phyloP scores from a whole-genome alignment of 108 stramenopile genomes.

The Cyclotella cryptica region DNA sequence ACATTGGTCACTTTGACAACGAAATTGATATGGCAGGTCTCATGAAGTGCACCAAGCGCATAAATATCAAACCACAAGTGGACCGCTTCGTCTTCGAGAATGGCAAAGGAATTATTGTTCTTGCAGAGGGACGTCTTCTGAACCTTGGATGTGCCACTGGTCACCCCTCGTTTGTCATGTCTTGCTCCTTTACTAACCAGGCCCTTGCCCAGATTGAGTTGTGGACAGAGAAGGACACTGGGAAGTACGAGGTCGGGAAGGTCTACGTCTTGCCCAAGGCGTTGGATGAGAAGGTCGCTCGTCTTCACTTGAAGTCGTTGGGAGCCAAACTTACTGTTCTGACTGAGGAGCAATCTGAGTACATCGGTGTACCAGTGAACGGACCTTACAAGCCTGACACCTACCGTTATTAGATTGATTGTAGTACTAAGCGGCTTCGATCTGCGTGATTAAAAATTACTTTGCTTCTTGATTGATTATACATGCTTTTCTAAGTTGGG shows the following conservation, averaged over 20 bases:
- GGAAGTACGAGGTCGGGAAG: slow-evolving; percentile 95
- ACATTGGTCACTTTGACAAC: slow-evolving; percentile 99
- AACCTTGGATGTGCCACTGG: slow-evolving; percentile 99
- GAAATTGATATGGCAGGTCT: slow-evolving; percentile 99
- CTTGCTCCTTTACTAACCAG: slow-evolving; percentile 99
- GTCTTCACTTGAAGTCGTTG: slow-evolving; percentile 94
- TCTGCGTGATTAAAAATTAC: too few species aligned
- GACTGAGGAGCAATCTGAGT: slow-evolving; percentile 95
- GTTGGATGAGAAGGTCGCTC: slow-evolving; percentile 99
- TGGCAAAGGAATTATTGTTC: slow-evolving; percentile 95
- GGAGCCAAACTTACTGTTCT: slow-evolving; percentile 97
- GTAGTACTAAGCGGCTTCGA: background rate
- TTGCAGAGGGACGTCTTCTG: slow-evolving; percentile 99
- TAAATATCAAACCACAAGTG: slow-evolving; percentile 99
- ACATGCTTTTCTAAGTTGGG: too few species aligned
- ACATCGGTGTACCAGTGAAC: slow-evolving; percentile 92
- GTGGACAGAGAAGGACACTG: slow-evolving; percentile 93
- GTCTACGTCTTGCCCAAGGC: slow-evolving; percentile 99
- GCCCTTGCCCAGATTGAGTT: slow-evolving; percentile 99
- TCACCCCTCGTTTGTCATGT: slow-evolving; percentile 99
- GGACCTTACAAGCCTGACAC: slow-evolving; percentile 99
- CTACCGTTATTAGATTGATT: slow-evolving; percentile 94
- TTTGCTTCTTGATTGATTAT: too few species aligned
- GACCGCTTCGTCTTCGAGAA: slow-evolving; percentile 95
- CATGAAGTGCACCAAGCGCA: slow-evolving; percentile 87